phyloP scores from a whole-genome alignment of 805 yeast genomes.

The Ogataea glucozyma region DNA sequence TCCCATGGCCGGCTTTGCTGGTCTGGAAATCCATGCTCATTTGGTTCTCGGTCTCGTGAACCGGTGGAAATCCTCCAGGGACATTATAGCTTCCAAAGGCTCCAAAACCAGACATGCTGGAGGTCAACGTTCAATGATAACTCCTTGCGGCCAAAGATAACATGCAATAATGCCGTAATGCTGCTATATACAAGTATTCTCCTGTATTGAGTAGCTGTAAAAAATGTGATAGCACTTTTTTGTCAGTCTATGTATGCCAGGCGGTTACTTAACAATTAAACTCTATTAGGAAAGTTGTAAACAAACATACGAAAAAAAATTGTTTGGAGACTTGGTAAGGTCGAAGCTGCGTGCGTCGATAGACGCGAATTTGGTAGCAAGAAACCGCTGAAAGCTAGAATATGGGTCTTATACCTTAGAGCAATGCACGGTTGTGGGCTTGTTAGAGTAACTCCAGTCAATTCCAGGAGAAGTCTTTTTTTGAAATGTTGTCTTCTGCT shows the following conservation, averaged over 20 bases:
- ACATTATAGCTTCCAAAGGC: conserved; percentile 14
- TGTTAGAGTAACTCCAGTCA: no score
- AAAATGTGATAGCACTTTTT: neutral
- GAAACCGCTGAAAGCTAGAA: neutral
- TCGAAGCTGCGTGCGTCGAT: conserved; percentile 11
- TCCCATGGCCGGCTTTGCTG: neutral
- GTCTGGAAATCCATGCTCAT: neutral
- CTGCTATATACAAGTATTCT: neutral
- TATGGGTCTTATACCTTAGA: neutral
- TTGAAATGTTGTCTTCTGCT: no score
- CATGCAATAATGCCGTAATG: neutral
- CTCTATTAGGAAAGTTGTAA: conserved; percentile 21
- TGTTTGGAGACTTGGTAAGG: neutral
- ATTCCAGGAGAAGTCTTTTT: no score
- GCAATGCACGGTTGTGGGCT: no score
- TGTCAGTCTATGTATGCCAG: neutral
- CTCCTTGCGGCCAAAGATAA: neutral
- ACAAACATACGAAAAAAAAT: conserved; percentile 9
- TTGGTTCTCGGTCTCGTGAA: conserved; percentile 6
- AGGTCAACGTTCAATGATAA: neutral
- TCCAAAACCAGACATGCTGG: conserved; percentile 8
- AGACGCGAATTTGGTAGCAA: conserved; percentile 9
- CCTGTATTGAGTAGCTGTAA: neutral
- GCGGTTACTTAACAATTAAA: conserved; percentile 10
- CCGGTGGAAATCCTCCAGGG: conserved; percentile 27